Evolutionary conservation across 805 yeast species (phyloP), one percentile per base, ranked within the genome.

Genomic region (Candida schatavii): DNA sequence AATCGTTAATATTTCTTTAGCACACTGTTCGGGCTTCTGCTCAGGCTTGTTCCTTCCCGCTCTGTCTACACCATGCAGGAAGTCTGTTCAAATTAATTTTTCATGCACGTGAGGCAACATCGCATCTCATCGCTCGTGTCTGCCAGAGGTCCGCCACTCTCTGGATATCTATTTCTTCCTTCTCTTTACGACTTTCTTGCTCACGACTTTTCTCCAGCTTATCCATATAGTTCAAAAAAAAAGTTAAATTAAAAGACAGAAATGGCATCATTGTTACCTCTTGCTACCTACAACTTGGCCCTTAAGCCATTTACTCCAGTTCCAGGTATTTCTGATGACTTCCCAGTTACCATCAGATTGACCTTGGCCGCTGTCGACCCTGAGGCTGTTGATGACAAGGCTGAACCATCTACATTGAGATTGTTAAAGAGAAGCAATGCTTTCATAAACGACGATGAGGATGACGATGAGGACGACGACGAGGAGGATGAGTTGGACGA

Each of bases 331-430:
- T 87, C 84, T 49, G 84, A 81, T 46, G 95, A 85, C 46, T 82
- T 81, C 64, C 97, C 97, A 39, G 85, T 87, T 52, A 84, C 97
- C 47, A 81, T 91, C 53, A 86, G 95, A 68, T 65, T 91, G 57
- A 90, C 98, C 41, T 77, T 91, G 78, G 99, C 97, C 49, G 95
- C 99, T 46, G 75, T 93, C 57, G 97, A 91, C 69, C 96, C 97
- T 48, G 86, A 82, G 58, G 76, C 95, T 23, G 81, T 78, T 54
- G 96, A 88, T 56, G 89, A 83, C 49, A 80, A 80, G 56, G 81
- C 75, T 51, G 83, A 78, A 54, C 97, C 98, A 51, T 82, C 96
- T 25, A 88, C 97, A 55, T 77, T 93, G 60, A 85, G 95, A 73
- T 77, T 91, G 59, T 77, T 91, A 62, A 89, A 88, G 78, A 82